phyloP scores from a whole-genome alignment of 2,329 filamentous ascomycete genomes.

The Scortechinia acanthostroma region DNA sequence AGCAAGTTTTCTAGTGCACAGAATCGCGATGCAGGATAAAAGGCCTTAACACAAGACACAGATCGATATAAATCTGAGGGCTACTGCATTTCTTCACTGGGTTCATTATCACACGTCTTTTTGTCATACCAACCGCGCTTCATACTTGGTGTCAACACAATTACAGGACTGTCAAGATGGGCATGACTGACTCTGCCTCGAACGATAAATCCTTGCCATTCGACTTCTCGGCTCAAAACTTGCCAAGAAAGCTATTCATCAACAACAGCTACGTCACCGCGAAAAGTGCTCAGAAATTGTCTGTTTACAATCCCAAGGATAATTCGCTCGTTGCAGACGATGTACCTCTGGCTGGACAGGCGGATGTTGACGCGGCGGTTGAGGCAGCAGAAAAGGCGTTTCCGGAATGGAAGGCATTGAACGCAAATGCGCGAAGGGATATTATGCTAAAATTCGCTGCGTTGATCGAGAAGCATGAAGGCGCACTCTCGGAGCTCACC shows the following conservation, averaged over 20 bases:
- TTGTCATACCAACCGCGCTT: too few species aligned
- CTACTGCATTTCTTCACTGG: too few species aligned
- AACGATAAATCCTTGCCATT: too few species aligned
- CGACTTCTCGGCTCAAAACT: constrained; percentile 19
- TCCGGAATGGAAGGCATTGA: constrained; percentile 27
- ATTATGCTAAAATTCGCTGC: constrained; percentile 34
- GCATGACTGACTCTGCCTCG: too few species aligned
- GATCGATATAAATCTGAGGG: too few species aligned
- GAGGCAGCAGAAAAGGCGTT: constrained; percentile 38
- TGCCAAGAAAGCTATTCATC: constrained; percentile 25
- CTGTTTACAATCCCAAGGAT: constrained; percentile 38
- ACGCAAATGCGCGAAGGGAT: constrained; percentile 22
- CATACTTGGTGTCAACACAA: too few species aligned
- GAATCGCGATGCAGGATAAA: too few species aligned
- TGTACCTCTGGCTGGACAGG: constrained; percentile 31
- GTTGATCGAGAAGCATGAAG: constrained; percentile 25
- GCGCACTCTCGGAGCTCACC: constrained; percentile 25
- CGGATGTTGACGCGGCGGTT: constrained; percentile 37
- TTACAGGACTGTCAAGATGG: too few species aligned
- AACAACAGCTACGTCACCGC: constrained; percentile 32
- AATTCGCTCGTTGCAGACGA: constrained; percentile 37
- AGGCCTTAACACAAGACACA: too few species aligned
- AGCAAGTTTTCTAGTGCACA: too few species aligned
- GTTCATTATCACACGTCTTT: too few species aligned
- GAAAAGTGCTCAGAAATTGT: constrained; percentile 32